Evolutionary conservation across 2,329 filamentous ascomycete genomes (phyloP), one percentile per base, ranked within the genome.

Genomic region (Cladophialophora carrionii): DNA sequence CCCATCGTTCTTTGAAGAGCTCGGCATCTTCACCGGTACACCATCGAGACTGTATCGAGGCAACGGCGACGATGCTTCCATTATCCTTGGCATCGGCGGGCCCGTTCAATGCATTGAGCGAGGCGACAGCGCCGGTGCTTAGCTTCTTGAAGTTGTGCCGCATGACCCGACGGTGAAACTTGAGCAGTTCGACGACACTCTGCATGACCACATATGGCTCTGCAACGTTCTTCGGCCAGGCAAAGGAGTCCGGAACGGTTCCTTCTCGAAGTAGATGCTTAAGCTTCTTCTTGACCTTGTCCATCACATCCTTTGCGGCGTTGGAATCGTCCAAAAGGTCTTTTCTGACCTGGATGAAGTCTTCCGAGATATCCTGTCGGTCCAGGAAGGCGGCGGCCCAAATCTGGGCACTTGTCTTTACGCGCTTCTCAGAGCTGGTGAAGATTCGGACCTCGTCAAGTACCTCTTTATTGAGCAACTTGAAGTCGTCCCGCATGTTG

Each of bases 241-340:
- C 92, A 75, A 99, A 99, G 74, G 99, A 92, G 20, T 94, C 88
- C 9, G 95, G 95, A 0, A 94, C 91, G 74, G 95, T 90, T n/a
- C 94, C 95, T 76, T 96, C 91, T 32, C 95, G 88, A 64, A 99
- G 79, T 22, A 99, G 83, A 0, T 91, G 89, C 80, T 99, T 99
- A 31, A 99, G 85, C 86, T 96, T 97, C 85, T 99, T 99, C 84
- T 99, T 99, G 62, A 99, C 95, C 78, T 96, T 97, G 79, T 99
- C 96, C 90, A 97, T 99, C 74, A 96, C 92, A 76, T 99, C 95
- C 77, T 99, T 99, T 64, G 95, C 95, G 3, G 95, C 95, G 76
- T 99, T 99, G 0, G 93, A 98, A 75, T 99, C 95, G 76, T 99
- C 95, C 2, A 99, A 81, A 6, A 99, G 84, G 77, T 98, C 93